Evolutionary conservation across 1,139 yeast species (phyloP), one percentile per base, ranked within the genome.

Genomic region (Yamadazyma atlantica): DNA sequence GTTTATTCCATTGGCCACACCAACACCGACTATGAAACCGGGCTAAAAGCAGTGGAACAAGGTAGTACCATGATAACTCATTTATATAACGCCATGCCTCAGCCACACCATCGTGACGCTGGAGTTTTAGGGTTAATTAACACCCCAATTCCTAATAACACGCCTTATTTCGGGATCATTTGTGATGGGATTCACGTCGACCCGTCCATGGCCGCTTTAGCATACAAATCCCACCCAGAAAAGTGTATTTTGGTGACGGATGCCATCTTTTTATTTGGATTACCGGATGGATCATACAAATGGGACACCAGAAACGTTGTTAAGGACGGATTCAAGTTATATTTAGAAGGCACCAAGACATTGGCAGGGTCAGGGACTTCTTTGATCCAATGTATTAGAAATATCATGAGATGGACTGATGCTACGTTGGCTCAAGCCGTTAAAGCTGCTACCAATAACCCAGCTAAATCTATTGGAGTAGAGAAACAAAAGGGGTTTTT

Each of bases 31-130:
- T 75, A 73, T 51, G 60, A 64, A 22, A 73, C 74, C 14, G 80
- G 76, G 9, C 49, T 71, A 15, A 60, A 67, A 40, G 84, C 85
- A 0, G 62, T 78, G 22, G 58, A 64, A 15, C 55, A 65, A 14
- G 85, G 85, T 21, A 81, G 82, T 16, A 56, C 73, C 21, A 78
- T 79, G 83, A 64, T 80, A 36, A 80, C 85, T 4, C 85, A 80
- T 51, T 66, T 80, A 43, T 80, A 75, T 57, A 80, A 80, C 49
- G 85, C 85, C 47, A 80, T 80, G 85, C 81, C 82, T 2, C 82
- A 75, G 52, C 82, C 81, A 2, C 84, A 78, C 50, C 84, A 79
- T 50, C 63, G 85, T 49, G 75, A 78, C 36, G 78, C 77, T 8
- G 84, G 85, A 11, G 73, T 78, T 13, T 67, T 78, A 25, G 85